Base-by-base conservation (phyloP, 2,329 filamentous ascomycete species). In the Botrytis fabae region DNA sequence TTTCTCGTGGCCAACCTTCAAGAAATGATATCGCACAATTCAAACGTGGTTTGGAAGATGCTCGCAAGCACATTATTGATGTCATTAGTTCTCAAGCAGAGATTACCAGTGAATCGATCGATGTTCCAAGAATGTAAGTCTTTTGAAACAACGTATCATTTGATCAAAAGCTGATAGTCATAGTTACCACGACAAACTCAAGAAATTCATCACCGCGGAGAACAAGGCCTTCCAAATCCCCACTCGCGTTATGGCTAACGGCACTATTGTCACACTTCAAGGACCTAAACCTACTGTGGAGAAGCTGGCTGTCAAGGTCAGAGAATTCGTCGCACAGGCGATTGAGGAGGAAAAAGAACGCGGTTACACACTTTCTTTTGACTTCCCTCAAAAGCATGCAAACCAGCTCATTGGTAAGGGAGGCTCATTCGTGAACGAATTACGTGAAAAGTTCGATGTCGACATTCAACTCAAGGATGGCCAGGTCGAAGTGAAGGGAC, bases 291-390 rank as follows among this genome's bases (percentile, higher is more conserved):
- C 89, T 28, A 88, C 89, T 35, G 93, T 97, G 5, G 88, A 92
- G 69, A 88, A 89, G 2, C 87, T 98, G 57, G 86, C 89, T 44
- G 83, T 87, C 51, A 96, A 95, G 85, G 89, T 97, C 71, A 83
- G 88, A 73, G 89, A 89, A 10, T 98, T 97, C 80, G 86, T 98
- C 35, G 91, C 92, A 80, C 92, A 97, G 81, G 94, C 97, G 83
- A 93, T 95, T 84, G 89, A 93, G 81, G 95, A 98, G 75, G 95
- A 98, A 83, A 93, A 96, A 81, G 95, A 98, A 83, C 93, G 95
- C 74, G 94, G 93, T 62, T 97, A 95, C 83, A 94, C 90, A 3
- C 85, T 93, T 74, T 90, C 88, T 40, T 98, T 98, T 77, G 94
- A 97, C 76, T 99, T 97, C 85, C 95, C 95, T 12, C 93, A 97